Percentiles rank a stretch among this genome's conserved stretches.
These are phyloP conservation scores for Wickerhamomyces rabaulensis DNA, from an alignment of 805 yeast species.

Conservation along the genomic window DNA sequence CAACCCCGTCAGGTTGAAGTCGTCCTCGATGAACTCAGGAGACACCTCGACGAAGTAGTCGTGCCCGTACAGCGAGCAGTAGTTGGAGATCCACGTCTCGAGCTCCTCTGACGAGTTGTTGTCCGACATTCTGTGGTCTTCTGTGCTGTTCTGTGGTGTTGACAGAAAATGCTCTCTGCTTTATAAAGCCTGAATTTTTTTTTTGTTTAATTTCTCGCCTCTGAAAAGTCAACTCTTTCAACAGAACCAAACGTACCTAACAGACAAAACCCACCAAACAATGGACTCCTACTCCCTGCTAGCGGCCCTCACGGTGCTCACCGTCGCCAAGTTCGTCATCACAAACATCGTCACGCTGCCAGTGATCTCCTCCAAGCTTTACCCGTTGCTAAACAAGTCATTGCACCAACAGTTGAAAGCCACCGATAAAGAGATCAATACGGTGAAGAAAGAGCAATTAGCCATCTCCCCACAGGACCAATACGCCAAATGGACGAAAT, in stretches of 20 bases:
- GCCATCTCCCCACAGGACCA: constrained; percentile 83
- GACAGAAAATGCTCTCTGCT: too few species aligned
- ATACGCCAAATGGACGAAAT: constrained; percentile 93
- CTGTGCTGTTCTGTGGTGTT: background rate
- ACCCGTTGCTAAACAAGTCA: constrained; percentile 30
- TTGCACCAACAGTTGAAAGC: constrained; percentile 19
- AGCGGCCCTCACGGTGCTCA: background rate
- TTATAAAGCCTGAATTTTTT: background rate
- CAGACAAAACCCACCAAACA: background rate
- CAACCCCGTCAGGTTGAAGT: constrained; percentile 90
- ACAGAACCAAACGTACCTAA: too few species aligned
- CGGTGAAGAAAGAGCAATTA: constrained; percentile 47
- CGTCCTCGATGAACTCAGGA: constrained; percentile 92
- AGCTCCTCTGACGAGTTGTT: constrained; percentile 35
- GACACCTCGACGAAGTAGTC: constrained; percentile 91
- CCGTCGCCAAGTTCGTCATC: constrained; percentile 17
- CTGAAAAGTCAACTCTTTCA: background rate
- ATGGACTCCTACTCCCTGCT: background rate
- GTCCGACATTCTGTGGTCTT: constrained; percentile 11
- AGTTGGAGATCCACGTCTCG: constrained; percentile 51
- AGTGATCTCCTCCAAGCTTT: constrained; percentile 23
- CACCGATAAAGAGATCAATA: constrained; percentile 39
- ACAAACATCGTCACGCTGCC: constrained; percentile 35
- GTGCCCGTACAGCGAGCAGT: constrained; percentile 52
- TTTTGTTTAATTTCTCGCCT: background rate